Base-by-base conservation (phyloP, 371 early-diverging fungal genomes). In the Vairimorpha apis region DNA sequence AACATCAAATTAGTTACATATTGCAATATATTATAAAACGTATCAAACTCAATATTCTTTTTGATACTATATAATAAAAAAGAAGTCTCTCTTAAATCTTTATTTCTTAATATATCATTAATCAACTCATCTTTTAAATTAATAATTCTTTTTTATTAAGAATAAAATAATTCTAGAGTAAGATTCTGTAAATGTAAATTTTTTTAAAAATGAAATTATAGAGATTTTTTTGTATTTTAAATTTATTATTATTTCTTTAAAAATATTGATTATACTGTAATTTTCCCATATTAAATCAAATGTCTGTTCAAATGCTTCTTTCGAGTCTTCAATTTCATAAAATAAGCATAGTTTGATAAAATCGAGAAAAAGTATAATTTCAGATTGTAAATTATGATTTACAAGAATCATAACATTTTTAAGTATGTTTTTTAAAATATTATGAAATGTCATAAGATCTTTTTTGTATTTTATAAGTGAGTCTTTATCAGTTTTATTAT, bases 391-490 rank as follows among this genome's bases (percentile, higher is more conserved):
- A 7, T 60, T 58, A 37, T 59, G 45, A 47, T 62, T 51, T 23
- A 74, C 49, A n/a, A 74, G 38, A 2, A 13, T 44, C 23, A 56
- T 43, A 12, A 74, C 37, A 14, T 45, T 56, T 32, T 65, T 37
- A 21, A 78, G 72, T 14, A 76, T 77, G 14, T 65, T 41, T 58
- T 77, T 76, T 67, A 80, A 79, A 10, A 77, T 44, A 23, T 75
- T 60, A 58, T 67, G 30, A 38, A 70, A 74, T 62, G 71, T 69
- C 23, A 53, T 67, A 37, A 76, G 21, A 71, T 71, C 79, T 18
- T 69, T 29, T 2, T 65, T 35, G 27, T 62, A 43, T 35, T 35
- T 43, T 18, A 29, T 62, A 62, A 25, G 35, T 27, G 14, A 7
- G 27, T 58, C 35, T 58, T 30, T 33, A 13, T 69, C 21, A 4